Conservation (phyloP, 441 rosid species). For the Omphalea diandra region DNA sequence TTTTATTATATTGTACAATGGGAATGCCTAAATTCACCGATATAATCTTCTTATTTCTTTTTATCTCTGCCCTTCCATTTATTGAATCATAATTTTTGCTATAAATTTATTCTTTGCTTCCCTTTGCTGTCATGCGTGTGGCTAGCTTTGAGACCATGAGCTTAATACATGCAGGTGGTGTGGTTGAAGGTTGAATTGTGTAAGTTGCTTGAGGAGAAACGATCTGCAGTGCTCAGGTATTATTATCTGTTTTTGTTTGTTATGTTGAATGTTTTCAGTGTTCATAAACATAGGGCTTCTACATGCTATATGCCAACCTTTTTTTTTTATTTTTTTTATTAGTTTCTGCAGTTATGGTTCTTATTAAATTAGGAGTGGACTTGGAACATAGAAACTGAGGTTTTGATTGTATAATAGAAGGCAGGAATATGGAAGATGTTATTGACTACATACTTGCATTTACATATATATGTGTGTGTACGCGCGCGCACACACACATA, state of each 20-base stretch:
- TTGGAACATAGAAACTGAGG: background rate
- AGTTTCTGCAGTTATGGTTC: background rate
- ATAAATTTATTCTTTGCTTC: background rate
- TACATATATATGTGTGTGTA: too few relatives aligned
- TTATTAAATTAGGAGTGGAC: background rate
- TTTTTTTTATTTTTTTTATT: background rate
- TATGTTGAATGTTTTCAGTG: constrained; percentile 9
- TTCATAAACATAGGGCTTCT: background rate
- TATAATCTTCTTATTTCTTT: too few relatives aligned
- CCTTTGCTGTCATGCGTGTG: constrained; percentile 4
- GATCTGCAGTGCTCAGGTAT: constrained; percentile 90
- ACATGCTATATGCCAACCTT: constrained; percentile 1
- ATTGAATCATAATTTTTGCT: too few relatives aligned
- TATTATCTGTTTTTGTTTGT: too few relatives aligned
- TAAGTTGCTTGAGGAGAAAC: constrained; percentile 93
- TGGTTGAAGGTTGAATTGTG: constrained; percentile 96
- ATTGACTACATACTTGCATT: too few relatives aligned
- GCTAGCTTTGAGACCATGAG: constrained; percentile 13
- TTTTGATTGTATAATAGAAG: background rate
- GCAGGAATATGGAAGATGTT: too few relatives aligned
- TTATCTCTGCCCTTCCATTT: too few relatives aligned
- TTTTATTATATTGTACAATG: background rate
- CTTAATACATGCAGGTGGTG: constrained; percentile 57
- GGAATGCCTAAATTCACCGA: too few relatives aligned
- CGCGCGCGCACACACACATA: too few relatives aligned